Conservation (phyloP, 306 rosid species). For the Cicer judaicum region DNA sequence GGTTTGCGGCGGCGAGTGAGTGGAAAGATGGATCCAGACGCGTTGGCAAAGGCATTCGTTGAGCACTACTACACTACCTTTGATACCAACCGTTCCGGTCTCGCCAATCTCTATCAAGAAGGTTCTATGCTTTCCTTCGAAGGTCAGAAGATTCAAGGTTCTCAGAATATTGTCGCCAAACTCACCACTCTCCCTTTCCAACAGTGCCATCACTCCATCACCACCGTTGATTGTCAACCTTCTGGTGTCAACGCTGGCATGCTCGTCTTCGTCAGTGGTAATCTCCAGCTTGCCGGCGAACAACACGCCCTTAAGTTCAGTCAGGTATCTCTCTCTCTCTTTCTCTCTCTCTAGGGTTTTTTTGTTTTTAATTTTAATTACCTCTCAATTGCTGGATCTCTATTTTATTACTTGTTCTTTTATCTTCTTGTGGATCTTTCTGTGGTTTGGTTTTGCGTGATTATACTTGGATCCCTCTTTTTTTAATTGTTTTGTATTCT, state of each 20-base stretch:
- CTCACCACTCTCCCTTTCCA: slow-evolving; percentile 87
- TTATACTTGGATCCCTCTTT: neutral
- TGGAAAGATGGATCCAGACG: slow-evolving; percentile 82
- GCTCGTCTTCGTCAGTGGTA: slow-evolving; percentile 94
- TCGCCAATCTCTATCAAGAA: slow-evolving; percentile 71
- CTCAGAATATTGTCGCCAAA: slow-evolving; percentile 74
- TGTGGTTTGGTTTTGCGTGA: slow-evolving; percentile 1
- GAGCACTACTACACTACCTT: slow-evolving; percentile 84
- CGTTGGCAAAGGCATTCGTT: slow-evolving; percentile 82
- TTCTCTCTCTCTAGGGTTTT: neutral
- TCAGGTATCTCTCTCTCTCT: slow-evolving; percentile 56
- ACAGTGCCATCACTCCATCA: slow-evolving; percentile 87
- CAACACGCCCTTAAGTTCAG: slow-evolving; percentile 94
- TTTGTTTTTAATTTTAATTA: neutral
- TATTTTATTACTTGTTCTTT: neutral
- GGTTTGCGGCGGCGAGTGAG: neutral
- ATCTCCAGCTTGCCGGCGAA: slow-evolving; percentile 90
- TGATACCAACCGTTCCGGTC: slow-evolving; percentile 62
- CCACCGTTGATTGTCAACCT: slow-evolving; percentile 89
- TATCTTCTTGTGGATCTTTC: neutral
- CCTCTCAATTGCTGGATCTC: neutral
- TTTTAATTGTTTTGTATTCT: neutral
- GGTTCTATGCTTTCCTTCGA: slow-evolving; percentile 90
- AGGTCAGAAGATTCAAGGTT: slow-evolving; percentile 88
- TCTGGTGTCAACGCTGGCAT: slow-evolving; percentile 79